Evolutionary conservation across 805 yeast genomes (phyloP).

Genomic region (Candida taoyuanica): DNA sequence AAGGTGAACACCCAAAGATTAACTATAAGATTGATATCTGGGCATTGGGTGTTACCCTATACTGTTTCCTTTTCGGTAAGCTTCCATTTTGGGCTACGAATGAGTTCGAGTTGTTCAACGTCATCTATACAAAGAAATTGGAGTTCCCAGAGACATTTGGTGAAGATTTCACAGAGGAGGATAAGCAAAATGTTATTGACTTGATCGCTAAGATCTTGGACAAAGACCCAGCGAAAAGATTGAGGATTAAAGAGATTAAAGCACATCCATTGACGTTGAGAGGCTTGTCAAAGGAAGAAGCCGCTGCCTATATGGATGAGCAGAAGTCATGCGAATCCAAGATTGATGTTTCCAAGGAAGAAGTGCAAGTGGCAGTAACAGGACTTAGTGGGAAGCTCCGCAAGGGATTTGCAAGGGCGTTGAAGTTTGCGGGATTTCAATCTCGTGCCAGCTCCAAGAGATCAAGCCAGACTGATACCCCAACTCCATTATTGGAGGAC

Average conservation of each 20-base stretch:
- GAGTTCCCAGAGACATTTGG: conserved; percentile 58
- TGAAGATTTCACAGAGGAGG: conserved; percentile 32
- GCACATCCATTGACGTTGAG: conserved; percentile 63
- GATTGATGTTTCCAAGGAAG: conserved; percentile 60
- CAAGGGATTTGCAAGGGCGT: conserved; percentile 25
- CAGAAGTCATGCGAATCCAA: conserved; percentile 27
- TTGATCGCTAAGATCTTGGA: conserved; percentile 55
- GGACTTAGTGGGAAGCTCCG: conserved; percentile 71
- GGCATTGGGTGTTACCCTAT: conserved; percentile 93
- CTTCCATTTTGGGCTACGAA: conserved; percentile 87
- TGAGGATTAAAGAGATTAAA: conserved; percentile 68
- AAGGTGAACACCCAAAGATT: conserved; percentile 43
- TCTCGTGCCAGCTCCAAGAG: too few species aligned
- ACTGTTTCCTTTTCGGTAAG: conserved; percentile 80
- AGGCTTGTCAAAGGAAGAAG: conserved; percentile 33
- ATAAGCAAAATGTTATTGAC: conserved; percentile 44
- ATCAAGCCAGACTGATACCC: conserved; percentile 1
- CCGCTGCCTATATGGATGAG: conserved; percentile 19
- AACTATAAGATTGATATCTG: conserved; percentile 91
- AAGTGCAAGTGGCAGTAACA: conserved; percentile 70
- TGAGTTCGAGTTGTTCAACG: conserved; percentile 81
- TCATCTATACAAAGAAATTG: conserved; percentile 60
- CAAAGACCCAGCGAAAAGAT: conserved; percentile 66
- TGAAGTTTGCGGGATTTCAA: conserved; percentile 23
- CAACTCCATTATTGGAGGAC: not conserved